A percentile compares a stretch with the other conserved stretches of the same genome.
Evolutionary conservation across 805 yeast genomes (phyloP).

Genomic region (Candida andamanensis): DNA sequence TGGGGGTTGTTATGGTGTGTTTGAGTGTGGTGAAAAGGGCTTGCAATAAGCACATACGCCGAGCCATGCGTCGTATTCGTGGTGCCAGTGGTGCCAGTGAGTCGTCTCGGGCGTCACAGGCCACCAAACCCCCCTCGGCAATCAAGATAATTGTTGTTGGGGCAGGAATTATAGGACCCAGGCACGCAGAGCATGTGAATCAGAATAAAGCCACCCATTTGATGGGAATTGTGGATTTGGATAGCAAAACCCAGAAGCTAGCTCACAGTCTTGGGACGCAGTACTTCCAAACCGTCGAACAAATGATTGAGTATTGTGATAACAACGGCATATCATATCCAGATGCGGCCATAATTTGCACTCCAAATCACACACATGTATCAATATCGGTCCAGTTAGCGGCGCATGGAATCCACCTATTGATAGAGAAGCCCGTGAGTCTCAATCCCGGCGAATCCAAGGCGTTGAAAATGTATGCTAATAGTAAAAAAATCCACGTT

Average conservation of each 20-base stretch:
- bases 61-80: no score
- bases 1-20: no score
- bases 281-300: conserved; percentile 20
- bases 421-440: conserved; percentile 39
- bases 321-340: conserved; percentile 21
- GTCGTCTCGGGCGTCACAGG: no score
- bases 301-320: conserved; percentile 22
- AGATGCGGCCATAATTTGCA: conserved; percentile 36
- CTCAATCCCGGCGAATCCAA: conserved; percentile 30
- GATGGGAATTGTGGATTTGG: conserved; percentile 29
- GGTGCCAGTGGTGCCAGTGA: no score
- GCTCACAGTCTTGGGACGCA: conserved; percentile 22
- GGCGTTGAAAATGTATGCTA: conserved; percentile 21
- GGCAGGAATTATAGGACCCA: conserved; percentile 38
- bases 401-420: conserved; percentile 28
- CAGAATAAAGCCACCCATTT: conserved; percentile 21
- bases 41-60: no score
- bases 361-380: conserved; percentile 40
- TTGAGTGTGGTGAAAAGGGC: no score
- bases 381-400: conserved; percentile 30
- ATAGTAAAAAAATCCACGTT: conserved; percentile 22
- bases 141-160: conserved; percentile 18
- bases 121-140: no score
- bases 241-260: conserved; percentile 24
- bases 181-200: conserved; percentile 33